These are phyloP conservation scores for Vachellia collinsii DNA, from an alignment of 306 rosid species.

Conservation along the genomic window DNA sequence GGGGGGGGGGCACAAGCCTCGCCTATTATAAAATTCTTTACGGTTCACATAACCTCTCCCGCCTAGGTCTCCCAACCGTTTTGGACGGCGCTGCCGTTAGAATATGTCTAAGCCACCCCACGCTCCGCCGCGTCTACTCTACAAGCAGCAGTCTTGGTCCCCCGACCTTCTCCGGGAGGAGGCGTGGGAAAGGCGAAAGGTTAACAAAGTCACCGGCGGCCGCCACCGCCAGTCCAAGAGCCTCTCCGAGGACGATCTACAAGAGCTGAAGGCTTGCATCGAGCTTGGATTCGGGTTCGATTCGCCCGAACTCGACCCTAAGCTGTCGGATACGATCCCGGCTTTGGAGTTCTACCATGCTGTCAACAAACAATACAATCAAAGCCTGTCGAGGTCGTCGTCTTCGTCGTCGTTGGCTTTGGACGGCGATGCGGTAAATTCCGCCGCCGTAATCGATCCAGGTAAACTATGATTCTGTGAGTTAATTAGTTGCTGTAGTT, in stretches of 20 bases:
- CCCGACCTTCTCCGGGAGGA: constrained; percentile 72
- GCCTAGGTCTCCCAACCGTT: neutral
- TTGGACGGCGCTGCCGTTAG: too few species aligned
- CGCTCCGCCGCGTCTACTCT: constrained; percentile 49
- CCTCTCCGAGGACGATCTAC: constrained; percentile 66
- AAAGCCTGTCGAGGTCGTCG: constrained; percentile 45
- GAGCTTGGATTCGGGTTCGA: constrained; percentile 82
- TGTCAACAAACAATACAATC: constrained; percentile 51
- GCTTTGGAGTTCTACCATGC: constrained; percentile 68
- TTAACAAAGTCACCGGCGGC: neutral
- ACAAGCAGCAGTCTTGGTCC: constrained; percentile 74
- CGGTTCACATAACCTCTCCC: neutral
- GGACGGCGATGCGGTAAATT: constrained; percentile 43
- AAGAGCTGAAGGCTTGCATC: constrained; percentile 78
- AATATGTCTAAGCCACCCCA: constrained; percentile 49
- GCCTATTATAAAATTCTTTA: neutral
- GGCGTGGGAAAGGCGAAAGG: constrained; percentile 71
- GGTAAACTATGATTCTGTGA: constrained; percentile 33
- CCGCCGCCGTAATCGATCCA: constrained; percentile 48
- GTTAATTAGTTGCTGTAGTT: neutral
- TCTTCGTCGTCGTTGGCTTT: constrained; percentile 48
- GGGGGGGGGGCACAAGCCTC: neutral
- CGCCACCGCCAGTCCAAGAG: constrained; percentile 47
- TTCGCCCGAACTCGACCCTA: constrained; percentile 58
- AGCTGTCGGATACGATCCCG: constrained; percentile 58